Conservation (phyloP, 2,329 filamentous ascomycete genomes). For the Exophiala viscosa region DNA sequence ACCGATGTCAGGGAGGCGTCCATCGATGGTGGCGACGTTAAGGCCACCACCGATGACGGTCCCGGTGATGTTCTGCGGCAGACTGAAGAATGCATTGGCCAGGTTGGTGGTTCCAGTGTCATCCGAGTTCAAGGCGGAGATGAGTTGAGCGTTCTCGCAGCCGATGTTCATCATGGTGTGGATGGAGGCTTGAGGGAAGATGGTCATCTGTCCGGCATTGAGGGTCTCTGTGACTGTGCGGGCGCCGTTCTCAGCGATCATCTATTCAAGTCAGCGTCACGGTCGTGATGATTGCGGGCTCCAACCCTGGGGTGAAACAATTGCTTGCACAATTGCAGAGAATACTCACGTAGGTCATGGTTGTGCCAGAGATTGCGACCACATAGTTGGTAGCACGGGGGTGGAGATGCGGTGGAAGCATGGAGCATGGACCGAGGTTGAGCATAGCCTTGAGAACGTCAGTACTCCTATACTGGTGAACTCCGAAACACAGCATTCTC, state of each 20-base stretch:
- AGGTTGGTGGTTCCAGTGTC: conserved; percentile 51
- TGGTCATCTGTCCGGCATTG: conserved; percentile 46
- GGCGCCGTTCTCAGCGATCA: conserved; percentile 52
- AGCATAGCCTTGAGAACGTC: conserved; percentile 32
- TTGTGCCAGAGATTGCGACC: conserved; percentile 47
- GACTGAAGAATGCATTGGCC: conserved; percentile 42
- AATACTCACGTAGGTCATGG: conserved; percentile 35
- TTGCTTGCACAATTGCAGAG: too few species aligned
- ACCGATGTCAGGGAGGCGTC: conserved; percentile 37
- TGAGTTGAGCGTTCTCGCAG: conserved; percentile 49
- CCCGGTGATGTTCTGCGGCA: conserved; percentile 37
- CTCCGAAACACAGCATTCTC: neutral
- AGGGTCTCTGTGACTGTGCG: conserved; percentile 41
- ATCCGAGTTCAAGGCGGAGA: conserved; percentile 48
- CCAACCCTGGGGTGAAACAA: too few species aligned
- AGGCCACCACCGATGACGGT: conserved; percentile 17
- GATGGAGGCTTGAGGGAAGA: conserved; percentile 48
- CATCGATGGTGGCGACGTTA: conserved; percentile 26
- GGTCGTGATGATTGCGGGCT: too few species aligned
- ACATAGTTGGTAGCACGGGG: conserved; percentile 48
- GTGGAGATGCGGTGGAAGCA: conserved; percentile 51
- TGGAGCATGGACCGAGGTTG: conserved; percentile 50
- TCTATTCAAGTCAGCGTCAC: conserved; percentile 32
- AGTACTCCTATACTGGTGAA: neutral
- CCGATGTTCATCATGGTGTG: conserved; percentile 44